Base-by-base conservation (phyloP, 2,329 filamentous ascomycete genomes). In the Arthrocladium fulminans region DNA sequence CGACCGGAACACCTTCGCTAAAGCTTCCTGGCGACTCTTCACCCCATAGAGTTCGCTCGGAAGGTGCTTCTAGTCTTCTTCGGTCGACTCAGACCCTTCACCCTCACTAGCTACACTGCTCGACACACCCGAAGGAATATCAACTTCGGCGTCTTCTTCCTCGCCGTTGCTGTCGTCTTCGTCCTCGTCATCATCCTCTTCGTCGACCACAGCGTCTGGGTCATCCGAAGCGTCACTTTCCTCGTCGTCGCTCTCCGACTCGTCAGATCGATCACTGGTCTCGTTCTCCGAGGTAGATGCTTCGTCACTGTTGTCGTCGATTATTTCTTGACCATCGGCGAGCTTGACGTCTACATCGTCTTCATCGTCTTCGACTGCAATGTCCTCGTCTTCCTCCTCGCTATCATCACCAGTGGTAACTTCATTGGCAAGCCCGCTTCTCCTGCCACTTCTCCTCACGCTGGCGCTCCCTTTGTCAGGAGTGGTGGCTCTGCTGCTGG, bases 381-480 rank as follows among this genome's bases (percentile, higher is more conserved):
- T 19, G 15, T 38, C 32, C 30, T 40, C 48, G 5, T 40, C 39
- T 32, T 47, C 49, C 5, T 44, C 43, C n/a, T 50, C 39, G 24
- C 38, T 42, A n/a, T 34, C 30, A 22, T 38, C 25, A 29, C 20
- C 44, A 34, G 38, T 29, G 15, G 46, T 41, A 24, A 51, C 45
- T 23, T 54, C 45, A 10, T 49, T 54, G 7, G 48, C 49, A 17
- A 57, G 49, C 2, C 48, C 50, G 42, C 54, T 58, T 32, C 51
- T 50, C 22, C 56, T 24, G 15, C 50, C 52, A 40, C 55, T 57
- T n/a, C 55, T 47, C 19, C 55, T 32, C n/a, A 57, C 46, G 17
- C 53, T 54, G 10, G 55, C 54, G 20, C 29, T 43, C 13, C 5
- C 20, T 13, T 48, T 47, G 7, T 47, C 48, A 9, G 27, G 51